phyloP scores from a whole-genome alignment of 2,329 filamentous ascomycete species.

The Pseudomassariella vexata region DNA sequence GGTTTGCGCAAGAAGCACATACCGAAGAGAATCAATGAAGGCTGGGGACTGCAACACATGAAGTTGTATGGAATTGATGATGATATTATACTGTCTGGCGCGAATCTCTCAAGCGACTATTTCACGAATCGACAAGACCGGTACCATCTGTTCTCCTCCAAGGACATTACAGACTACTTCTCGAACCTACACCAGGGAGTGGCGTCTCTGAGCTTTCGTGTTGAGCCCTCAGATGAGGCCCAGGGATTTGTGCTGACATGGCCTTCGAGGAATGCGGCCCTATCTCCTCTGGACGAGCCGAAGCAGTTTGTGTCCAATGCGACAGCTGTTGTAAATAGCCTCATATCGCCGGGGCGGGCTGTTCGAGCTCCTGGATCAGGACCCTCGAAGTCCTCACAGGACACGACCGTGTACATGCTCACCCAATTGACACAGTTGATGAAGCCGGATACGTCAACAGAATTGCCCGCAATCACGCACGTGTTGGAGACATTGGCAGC shows the following conservation, averaged over 20 bases:
- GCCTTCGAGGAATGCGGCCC: conserved; percentile 68
- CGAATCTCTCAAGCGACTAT: conserved; percentile 89
- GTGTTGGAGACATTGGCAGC: conserved; percentile 64
- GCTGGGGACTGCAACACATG: conserved; percentile 98
- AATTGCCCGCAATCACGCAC: conserved; percentile 73
- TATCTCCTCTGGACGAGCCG: conserved; percentile 67
- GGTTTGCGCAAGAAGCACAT: conserved; percentile 78
- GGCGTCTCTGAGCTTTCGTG: conserved; percentile 73
- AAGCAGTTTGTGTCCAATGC: conserved; percentile 64
- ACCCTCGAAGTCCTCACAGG: conserved; percentile 24
- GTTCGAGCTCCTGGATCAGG: conserved; percentile 16
- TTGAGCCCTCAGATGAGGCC: conserved; percentile 54
- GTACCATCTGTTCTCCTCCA: conserved; percentile 84
- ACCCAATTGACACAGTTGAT: conserved; percentile 85
- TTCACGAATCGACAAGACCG: conserved; percentile 94
- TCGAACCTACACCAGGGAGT: conserved; percentile 70
- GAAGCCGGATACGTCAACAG: conserved; percentile 74
- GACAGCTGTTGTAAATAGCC: conserved; percentile 57
- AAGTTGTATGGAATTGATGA: conserved; percentile 96
- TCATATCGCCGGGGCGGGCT: conserved; percentile 52
- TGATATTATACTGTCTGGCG: conserved; percentile 89
- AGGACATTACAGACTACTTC: conserved; percentile 78
- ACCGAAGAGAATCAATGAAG: conserved; percentile 90
- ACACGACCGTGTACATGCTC: conserved; percentile 80
- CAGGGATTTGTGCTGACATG: conserved; percentile 62